Evolutionary conservation across 306 rosid species (phyloP).

Genomic region (Lathyrus sativus): DNA sequence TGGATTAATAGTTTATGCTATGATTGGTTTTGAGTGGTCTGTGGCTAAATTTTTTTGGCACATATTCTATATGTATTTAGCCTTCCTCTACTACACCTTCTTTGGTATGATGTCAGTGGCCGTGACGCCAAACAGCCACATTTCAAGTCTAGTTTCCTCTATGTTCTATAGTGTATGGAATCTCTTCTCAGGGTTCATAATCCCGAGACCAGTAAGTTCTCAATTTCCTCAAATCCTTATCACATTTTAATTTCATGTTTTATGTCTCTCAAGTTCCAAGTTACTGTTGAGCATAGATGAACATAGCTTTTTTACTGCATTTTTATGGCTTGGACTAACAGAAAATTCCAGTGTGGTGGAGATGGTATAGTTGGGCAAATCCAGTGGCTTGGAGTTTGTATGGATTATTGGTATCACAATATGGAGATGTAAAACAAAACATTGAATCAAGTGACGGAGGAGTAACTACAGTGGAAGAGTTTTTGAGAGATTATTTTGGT

Average conservation of each 20-base stretch:
- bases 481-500: conserved; percentile 46
- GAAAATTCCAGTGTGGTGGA: conserved; percentile 68
- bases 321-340: conserved; percentile 14
- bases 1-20: conserved; percentile 54
- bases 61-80: conserved; percentile 53
- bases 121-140: conserved; percentile 57
- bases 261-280: no score
- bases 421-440: conserved; percentile 47
- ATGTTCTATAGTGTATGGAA: conserved; percentile 56
- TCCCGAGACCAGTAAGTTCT: conserved; percentile 57
- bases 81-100: conserved; percentile 60
- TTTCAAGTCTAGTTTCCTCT: conserved; percentile 47
- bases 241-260: no score
- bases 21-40: conserved; percentile 62
- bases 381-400: conserved; percentile 63
- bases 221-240: no score
- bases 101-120: conserved; percentile 65
- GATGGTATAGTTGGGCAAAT: conserved; percentile 58
- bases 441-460: conserved; percentile 20
- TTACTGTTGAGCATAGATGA: background rate
- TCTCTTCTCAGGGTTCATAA: conserved; percentile 64
- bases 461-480: conserved; percentile 42
- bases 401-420: conserved; percentile 62
- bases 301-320: background rate
- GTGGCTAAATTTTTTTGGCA: conserved; percentile 50